Conservation (phyloP, 441 rosid species). For the Rhodomyrtus psidioides region DNA sequence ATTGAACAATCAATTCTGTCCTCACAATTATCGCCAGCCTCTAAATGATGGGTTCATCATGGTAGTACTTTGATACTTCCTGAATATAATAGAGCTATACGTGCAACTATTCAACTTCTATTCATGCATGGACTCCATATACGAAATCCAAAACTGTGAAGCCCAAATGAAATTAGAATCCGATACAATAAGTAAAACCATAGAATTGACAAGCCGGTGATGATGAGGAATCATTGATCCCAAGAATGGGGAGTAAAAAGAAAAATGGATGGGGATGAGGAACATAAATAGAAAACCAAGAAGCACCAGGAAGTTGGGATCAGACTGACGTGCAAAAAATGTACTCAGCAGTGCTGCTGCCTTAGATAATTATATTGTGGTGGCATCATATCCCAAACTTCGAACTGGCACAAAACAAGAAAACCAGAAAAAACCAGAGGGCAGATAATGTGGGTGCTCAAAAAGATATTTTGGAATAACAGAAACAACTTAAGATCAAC, state of each 20-base stretch:
- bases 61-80: neutral
- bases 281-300: neutral
- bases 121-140: neutral
- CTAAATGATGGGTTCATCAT: neutral
- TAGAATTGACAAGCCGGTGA: neutral
- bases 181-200: neutral
- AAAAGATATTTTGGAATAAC: neutral
- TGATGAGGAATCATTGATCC: neutral
- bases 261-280: neutral
- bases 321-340: conserved; percentile 44
- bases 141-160: neutral
- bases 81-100: neutral
- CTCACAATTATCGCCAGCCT: neutral
- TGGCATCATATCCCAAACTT: conserved; percentile 1
- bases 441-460: neutral
- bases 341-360: conserved; percentile 23
- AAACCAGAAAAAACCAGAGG: neutral
- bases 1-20: neutral
- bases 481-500: neutral
- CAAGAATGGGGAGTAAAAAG: neutral
- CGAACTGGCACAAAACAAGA: neutral
- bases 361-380: conserved; percentile 9
- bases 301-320: conserved; percentile 1
- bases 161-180: neutral
- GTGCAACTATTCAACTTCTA: neutral